A percentile compares a stretch with the other conserved stretches of the same genome.
phyloP scores from a whole-genome alignment of 345 rosid genomes.

The Citrus maxima region DNA sequence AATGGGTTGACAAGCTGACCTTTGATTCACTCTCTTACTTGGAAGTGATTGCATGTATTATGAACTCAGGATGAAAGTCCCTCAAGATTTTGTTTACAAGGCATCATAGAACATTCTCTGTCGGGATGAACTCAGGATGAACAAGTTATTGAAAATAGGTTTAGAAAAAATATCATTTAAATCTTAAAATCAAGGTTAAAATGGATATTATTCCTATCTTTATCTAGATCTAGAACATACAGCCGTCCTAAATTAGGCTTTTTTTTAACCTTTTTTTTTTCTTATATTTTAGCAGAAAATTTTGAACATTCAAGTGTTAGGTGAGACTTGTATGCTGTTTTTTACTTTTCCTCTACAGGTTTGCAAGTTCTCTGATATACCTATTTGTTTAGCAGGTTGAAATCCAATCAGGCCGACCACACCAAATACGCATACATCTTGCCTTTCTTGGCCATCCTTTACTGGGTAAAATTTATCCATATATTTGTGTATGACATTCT shows the following conservation, averaged over 20 bases:
- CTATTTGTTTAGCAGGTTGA: conserved; percentile 49
- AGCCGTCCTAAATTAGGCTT: too few species aligned
- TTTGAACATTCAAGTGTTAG: neutral
- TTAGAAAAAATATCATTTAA: too few species aligned
- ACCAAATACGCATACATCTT: conserved; percentile 90
- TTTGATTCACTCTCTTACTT: neutral
- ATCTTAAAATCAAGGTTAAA: too few species aligned
- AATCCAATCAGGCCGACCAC: conserved; percentile 91
- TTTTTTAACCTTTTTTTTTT: too few species aligned
- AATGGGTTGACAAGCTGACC: neutral
- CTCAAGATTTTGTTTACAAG: too few species aligned
- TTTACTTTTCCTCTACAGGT: conserved; percentile 1
- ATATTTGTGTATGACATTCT: conserved; percentile 1
- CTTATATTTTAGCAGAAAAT: neutral
- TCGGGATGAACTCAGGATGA: too few species aligned
- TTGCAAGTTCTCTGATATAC: neutral
- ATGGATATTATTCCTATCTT: too few species aligned
- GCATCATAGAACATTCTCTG: too few species aligned
- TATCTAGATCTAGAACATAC: too few species aligned
- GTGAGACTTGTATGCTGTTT: neutral
- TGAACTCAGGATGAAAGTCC: neutral
- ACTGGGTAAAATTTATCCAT: conserved; percentile 45
- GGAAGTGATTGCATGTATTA: neutral
- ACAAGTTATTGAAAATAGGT: too few species aligned
- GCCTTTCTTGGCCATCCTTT: conserved; percentile 84